Evolutionary conservation across 805 yeast genomes (phyloP).

Genomic region (Candida suzukii): DNA sequence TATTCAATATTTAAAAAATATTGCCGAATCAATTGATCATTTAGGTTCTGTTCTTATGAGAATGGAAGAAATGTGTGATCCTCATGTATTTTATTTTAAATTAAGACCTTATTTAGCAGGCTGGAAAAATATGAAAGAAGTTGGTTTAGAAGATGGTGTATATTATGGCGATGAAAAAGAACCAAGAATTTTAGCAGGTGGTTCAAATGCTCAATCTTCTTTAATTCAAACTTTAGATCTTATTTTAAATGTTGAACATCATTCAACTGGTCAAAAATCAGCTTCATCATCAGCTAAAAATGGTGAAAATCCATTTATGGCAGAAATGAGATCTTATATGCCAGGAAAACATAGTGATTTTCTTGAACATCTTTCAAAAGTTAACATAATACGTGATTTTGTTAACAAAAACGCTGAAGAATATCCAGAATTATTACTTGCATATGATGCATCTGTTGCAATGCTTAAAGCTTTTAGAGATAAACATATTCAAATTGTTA

Average conservation of each 20-base stretch:
- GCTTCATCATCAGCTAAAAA: slow-evolving; percentile 4
- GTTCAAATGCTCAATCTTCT: slow-evolving; percentile 91
- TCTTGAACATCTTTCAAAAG: slow-evolving; percentile 49
- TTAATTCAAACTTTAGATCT: slow-evolving; percentile 83
- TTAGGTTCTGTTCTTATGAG: slow-evolving; percentile 67
- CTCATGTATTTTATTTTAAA: slow-evolving; percentile 81
- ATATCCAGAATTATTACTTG: slow-evolving; percentile 51
- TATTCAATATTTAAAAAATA: slow-evolving; percentile 41
- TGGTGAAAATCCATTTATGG: slow-evolving; percentile 53
- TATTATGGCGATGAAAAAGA: slow-evolving; percentile 59
- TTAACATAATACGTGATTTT: slow-evolving; percentile 56
- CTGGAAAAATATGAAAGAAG: slow-evolving; percentile 86
- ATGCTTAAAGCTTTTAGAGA: slow-evolving; percentile 86
- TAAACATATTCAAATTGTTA: slow-evolving; percentile 88
- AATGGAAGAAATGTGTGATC: slow-evolving; percentile 94
- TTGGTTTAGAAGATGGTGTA: slow-evolving; percentile 73
- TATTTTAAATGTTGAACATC: slow-evolving; percentile 67
- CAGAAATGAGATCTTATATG: slow-evolving; percentile 85
- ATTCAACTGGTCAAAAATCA: slow-evolving; percentile 61
- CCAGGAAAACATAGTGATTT: slow-evolving; percentile 81
- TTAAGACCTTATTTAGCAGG: slow-evolving; percentile 90
- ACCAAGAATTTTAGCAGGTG: slow-evolving; percentile 69
- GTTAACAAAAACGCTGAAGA: slow-evolving; percentile 37
- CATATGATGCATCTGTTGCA: slow-evolving; percentile 86
- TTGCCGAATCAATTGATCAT: slow-evolving; percentile 71